Base-by-base conservation (phyloP, 2,329 filamentous ascomycete species). In the Stagonosporopsis tanaceti region DNA sequence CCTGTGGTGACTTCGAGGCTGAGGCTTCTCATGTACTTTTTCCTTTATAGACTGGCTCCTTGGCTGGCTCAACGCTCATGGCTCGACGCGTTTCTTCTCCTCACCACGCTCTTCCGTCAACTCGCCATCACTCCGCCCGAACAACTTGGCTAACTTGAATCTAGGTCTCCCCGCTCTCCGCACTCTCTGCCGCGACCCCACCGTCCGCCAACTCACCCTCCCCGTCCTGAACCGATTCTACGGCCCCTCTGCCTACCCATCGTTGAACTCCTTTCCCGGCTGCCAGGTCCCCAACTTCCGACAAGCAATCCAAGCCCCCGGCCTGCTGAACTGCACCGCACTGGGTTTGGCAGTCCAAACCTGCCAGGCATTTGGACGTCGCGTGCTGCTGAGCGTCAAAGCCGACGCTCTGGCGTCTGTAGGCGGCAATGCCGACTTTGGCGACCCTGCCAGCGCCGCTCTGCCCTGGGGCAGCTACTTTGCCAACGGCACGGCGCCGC, bases 361-460 rank as follows among this genome's bases (percentile, higher is more conserved):
- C 1, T 82, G 79, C 63, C 79, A 81, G 61, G 41, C 52, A 0
- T 41, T 67, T 11, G 77, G 78, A 20, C 79, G 78, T 52, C 75
- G 75, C 22, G 72, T 81, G 0, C 53, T 81, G 2, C 62, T 81
- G 20, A 76, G 72, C 57, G 59, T 81, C 5, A 76, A 75, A 25
- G 64, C 34, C 53, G n/a, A 77, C 70, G 2, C 71, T 68, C 1
- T 71, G 66, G 40, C 50, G 1, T 65, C 65, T 1, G 68, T 68
- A 0, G 55, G 47, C 12, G 65, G 64, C 2, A 60, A 69, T 22
- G 20, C 54, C 0, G 38, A 57, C 2, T 73, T 64, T 42, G 66
- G 70, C 15, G 46, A 53, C n/a, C 63, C 63, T 2, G 20, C 6
- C 3, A 34, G 17, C 7, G 7, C n/a, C 9, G 6, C 30, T 0